Evolutionary conservation across 2,329 filamentous ascomycete species (phyloP), one percentile per base, ranked within the genome.

Genomic region (Dactylellina parvicollis): DNA sequence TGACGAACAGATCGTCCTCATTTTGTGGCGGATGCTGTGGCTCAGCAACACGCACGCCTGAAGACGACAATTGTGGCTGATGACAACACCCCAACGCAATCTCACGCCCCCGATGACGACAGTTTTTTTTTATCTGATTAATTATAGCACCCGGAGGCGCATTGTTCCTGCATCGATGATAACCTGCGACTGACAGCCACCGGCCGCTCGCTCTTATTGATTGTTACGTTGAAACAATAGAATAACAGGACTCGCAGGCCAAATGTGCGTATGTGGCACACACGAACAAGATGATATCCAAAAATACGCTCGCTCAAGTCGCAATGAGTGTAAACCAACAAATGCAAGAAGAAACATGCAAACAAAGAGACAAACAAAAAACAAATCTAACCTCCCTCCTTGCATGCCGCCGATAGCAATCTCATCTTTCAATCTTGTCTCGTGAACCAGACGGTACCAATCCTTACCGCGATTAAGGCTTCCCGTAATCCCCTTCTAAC

Each of bases 31-130:
- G 60, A 22, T 38, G 36, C 18, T 22, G 56, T 60, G 54, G 67
- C 52, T 44, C 1, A 52, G 34, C 3, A 2, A 40, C 12, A 14
- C 42, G 22, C 4, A 28, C 5, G 5, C 14, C n/a, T 18, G 3
- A 1, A 12, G 4, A 59, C 64, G 55, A 59, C 52, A 34, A 22
- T 34, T 72, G 67, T 73, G 69, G 69, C 69, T 73, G 61, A 73
- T 73, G 46, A 49, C 2, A 9, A 14, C 4, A 5, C 34, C 4
- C 12, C 34, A 38, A 38, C 34, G 49, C 49, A 28, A 62, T 38
- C 49, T 16, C 12, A 4, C 57, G 65, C 59, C 52, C 16, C 44
- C 12, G 34, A 56, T 18, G 52, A 56, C 52, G 36, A 56, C 18
- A 30, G 34, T 12, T 14, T n/a, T 14, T 14, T 24, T 2, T 28